These are phyloP conservation scores for Lecanosticta acicola DNA, from an alignment of 2,329 filamentous ascomycete species.

Conservation along the genomic window DNA sequence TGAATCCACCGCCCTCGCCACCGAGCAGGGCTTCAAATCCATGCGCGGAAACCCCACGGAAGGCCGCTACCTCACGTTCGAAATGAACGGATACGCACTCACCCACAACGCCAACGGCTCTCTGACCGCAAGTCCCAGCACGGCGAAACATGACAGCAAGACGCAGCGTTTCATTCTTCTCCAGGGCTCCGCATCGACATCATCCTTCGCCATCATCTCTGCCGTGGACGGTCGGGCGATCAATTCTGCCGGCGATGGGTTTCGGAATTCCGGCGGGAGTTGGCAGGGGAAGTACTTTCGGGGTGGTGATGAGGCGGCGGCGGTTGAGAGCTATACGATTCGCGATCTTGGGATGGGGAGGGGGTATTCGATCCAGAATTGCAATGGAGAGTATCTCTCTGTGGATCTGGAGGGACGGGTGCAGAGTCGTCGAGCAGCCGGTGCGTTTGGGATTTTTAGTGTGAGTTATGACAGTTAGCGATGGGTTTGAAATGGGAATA, in stretches of 20 bases:
- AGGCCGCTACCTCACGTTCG: conserved; percentile 51
- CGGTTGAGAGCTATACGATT: conserved; percentile 31
- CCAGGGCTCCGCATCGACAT: conserved; percentile 24
- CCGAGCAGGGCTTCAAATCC: conserved; percentile 52
- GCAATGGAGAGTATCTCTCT: conserved; percentile 23
- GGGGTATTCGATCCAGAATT: conserved; percentile 29
- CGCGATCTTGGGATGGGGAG: conserved; percentile 34
- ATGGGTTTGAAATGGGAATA: no score
- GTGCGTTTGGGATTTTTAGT: conserved; percentile 31
- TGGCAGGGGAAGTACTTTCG: neutral
- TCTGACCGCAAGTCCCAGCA: conserved; percentile 23
- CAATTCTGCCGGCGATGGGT: neutral
- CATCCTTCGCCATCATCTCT: conserved; percentile 39
- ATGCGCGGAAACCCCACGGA: conserved; percentile 50
- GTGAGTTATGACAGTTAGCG: conserved; percentile 29
- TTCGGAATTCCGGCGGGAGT: conserved; percentile 15
- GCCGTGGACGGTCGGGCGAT: conserved; percentile 35
- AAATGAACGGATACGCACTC: conserved; percentile 43
- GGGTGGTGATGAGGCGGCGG: no score
- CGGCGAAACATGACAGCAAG: conserved; percentile 36
- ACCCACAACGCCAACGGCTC: conserved; percentile 7
- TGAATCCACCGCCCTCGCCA: conserved; percentile 36
- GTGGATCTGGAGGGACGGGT: conserved; percentile 17
- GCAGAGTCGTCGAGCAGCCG: conserved; percentile 1
- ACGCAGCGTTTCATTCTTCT: conserved; percentile 50